Conservation (phyloP, 139 green algal genomes). For the Auxenochlorella pyrenoidosa region DNA sequence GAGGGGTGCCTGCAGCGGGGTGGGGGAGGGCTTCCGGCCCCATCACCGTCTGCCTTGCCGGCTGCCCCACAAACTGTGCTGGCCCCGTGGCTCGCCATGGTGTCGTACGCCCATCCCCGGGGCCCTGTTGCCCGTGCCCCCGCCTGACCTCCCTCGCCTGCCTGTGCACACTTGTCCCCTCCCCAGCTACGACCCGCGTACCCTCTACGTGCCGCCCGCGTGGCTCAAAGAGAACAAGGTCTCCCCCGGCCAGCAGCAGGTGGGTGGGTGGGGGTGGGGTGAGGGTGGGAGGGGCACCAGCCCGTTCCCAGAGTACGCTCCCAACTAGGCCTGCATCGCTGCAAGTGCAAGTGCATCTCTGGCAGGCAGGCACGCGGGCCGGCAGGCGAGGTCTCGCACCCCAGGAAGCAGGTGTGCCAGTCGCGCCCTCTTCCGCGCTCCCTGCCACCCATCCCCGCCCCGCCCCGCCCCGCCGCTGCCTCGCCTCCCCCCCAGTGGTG, state of each 20-base stretch:
- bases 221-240: conserved; percentile 84
- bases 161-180: background rate
- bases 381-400: background rate
- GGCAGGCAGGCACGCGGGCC: background rate
- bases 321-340: too few relatives aligned
- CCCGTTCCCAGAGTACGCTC: too few relatives aligned
- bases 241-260: conserved; percentile 88
- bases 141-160: background rate
- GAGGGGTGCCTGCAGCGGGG: too few relatives aligned
- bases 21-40: too few relatives aligned
- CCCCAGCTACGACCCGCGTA: conserved; percentile 77
- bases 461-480: background rate
- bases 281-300: too few relatives aligned
- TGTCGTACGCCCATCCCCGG: too few relatives aligned
- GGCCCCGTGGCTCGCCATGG: too few relatives aligned
- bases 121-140: background rate
- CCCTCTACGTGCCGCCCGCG: conserved; percentile 78
- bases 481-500: conserved; percentile 70
- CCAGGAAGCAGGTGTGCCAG: background rate
- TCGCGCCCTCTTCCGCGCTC: too few relatives aligned
- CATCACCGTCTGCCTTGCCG: too few relatives aligned
- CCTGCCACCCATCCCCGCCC: background rate
- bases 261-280: background rate
- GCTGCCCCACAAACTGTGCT: too few relatives aligned
- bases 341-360: background rate